Base-by-base conservation (phyloP, 164 flowering plant genomes). In the Brasenia schreberi region DNA sequence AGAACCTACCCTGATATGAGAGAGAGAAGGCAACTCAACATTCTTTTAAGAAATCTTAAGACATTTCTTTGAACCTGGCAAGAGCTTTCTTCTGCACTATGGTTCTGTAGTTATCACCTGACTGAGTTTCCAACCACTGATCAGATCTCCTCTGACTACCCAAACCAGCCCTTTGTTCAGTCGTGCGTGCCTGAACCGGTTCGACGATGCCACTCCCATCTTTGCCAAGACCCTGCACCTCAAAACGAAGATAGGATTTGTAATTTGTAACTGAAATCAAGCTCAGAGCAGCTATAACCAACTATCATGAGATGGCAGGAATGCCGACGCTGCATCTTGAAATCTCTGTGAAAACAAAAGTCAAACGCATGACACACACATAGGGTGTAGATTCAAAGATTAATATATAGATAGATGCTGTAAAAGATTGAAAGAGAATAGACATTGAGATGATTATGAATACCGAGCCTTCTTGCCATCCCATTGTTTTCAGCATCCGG, bases 381-480 rank as follows among this genome's bases (percentile, higher is more conserved):
- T 33, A 33, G 39, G 39, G 39, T 33, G 39, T 33, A 33, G 39
- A 33, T 33, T 23, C 27, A 23, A 33, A 33, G 39, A 2, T 33
- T 33, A 33, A 33, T 33, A 33, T 33, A 33, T 33, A 33, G 4
- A 33, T 33, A 33, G 39, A 33, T 33, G 39, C 39, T 33, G 39
- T 33, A 33, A 33, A 58, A 58, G 60, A 18, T 12, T 58, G 18
- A 58, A 58, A 58, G 16, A 58, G 33, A 61, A 18, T 12, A 61
- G 63, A 61, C 12, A 18, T 11, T n/a, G 9, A 18, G 9, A 18
- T 7, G 18, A 18, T 9, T 61, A 61, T 18, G 61, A 69, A 42
- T 88, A 95, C 97, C 97, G 71, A 87, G 84, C 99, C 99, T 79
- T 92, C 99, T 6, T 92, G 94, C 99, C 99, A 95, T 66, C 99